A percentile compares a stretch with the other conserved stretches of the same genome.
Conservation (phyloP, 306 rosid genomes). For the Trifolium dubium region DNA sequence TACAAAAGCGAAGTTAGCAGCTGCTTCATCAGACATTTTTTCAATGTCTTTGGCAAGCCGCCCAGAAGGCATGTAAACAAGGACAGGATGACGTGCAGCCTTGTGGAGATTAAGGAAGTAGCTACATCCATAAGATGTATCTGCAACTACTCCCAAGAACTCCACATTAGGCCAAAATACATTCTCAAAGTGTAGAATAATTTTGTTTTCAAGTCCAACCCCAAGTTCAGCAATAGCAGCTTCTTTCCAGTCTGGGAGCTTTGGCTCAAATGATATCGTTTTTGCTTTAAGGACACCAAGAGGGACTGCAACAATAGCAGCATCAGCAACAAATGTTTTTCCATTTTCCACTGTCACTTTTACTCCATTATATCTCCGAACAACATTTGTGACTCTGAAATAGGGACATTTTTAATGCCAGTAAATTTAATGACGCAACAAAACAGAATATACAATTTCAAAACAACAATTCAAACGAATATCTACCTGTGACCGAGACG, state of each 20-base stretch:
- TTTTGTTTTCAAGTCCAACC: constrained; percentile 91
- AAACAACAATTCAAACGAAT: background rate
- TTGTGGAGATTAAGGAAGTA: constrained; percentile 98
- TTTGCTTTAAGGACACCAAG: constrained; percentile 93
- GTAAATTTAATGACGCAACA: constrained; percentile 22
- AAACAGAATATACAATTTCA: background rate
- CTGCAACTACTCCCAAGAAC: constrained; percentile 97
- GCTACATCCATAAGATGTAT: constrained; percentile 92
- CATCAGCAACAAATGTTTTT: constrained; percentile 80
- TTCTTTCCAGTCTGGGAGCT: constrained; percentile 98
- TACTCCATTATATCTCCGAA: constrained; percentile 77
- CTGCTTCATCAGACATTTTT: constrained; percentile 98
- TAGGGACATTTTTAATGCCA: constrained; percentile 12
- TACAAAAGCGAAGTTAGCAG: constrained; percentile 77
- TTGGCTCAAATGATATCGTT: constrained; percentile 78
- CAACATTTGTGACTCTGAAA: constrained; percentile 79
- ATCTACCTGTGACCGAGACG: constrained; percentile 83
- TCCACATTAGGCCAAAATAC: constrained; percentile 99
- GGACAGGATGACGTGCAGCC: constrained; percentile 89
- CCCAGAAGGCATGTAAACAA: constrained; percentile 99
- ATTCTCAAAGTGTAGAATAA: constrained; percentile 81
- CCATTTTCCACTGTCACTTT: constrained; percentile 80
- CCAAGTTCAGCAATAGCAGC: constrained; percentile 88
- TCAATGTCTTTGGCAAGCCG: constrained; percentile 95
- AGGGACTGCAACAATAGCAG: constrained; percentile 83